Conservation (phyloP, 225 moss, liverwort and hornwort species). For the Neckera pumila region DNA sequence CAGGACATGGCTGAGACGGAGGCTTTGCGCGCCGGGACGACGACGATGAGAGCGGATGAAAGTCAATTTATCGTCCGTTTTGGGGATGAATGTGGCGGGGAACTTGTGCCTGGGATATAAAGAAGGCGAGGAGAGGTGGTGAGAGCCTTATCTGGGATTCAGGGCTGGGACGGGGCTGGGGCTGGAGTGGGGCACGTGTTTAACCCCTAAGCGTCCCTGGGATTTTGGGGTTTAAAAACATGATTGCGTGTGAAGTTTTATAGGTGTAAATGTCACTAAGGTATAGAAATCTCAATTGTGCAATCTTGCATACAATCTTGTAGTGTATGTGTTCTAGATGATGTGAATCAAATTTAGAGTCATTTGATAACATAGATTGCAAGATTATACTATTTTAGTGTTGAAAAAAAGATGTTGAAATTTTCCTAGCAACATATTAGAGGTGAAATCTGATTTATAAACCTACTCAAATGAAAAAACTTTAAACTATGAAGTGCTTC, state of each 20-base stretch:
- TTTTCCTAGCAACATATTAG: too few relatives aligned
- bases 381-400: too few relatives aligned
- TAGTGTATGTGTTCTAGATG: too few relatives aligned
- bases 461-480: too few relatives aligned
- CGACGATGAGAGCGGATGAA: neutral
- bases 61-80: neutral
- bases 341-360: too few relatives aligned
- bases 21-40: neutral
- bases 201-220: neutral
- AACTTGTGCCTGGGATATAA: slow-evolving; percentile 17
- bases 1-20: neutral
- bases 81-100: neutral
- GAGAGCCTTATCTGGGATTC: slow-evolving; percentile 29
- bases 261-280: neutral
- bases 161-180: neutral
- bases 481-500: too few relatives aligned
- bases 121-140: neutral
- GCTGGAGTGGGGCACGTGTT: neutral
- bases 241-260: neutral
- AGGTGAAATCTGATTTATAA: too few relatives aligned
- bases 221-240: neutral
- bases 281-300: neutral
- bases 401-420: too few relatives aligned
- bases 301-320: too few relatives aligned
- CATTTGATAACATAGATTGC: too few relatives aligned